Conservation (phyloP, 2,329 filamentous ascomycete genomes). For the Chalaropsis ovoidea region DNA sequence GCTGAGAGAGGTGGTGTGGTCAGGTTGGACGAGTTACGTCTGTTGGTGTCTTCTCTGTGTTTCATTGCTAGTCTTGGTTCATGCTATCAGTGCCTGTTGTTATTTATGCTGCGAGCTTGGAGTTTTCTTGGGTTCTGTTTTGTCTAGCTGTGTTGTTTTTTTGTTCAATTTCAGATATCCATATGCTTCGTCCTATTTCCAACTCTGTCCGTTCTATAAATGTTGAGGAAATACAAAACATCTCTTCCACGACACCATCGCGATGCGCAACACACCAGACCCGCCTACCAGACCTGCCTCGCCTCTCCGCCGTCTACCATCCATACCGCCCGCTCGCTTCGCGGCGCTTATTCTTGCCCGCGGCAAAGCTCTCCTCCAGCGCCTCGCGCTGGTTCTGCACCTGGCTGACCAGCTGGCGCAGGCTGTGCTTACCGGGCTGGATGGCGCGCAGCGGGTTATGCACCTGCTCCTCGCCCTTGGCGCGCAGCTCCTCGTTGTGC, state of each 20-base stretch:
- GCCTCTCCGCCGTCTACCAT: conserved; percentile 42
- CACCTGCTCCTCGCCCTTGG: conserved; percentile 56
- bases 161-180: conserved; percentile 22
- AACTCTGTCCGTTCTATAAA: not conserved
- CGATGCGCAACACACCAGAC: not conserved
- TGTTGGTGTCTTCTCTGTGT: not conserved
- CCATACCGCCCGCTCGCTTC: conserved; percentile 79
- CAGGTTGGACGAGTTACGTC: not conserved
- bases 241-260: not conserved
- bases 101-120: conserved; percentile 18
- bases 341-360: conserved; percentile 65
- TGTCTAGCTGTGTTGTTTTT: conserved; percentile 10
- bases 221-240: not conserved
- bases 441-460: conserved; percentile 76
- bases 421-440: conserved; percentile 70
- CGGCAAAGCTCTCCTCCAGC: conserved; percentile 82
- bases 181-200: conserved; percentile 2
- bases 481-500: conserved; percentile 67
- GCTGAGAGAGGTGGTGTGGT: not conserved
- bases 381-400: conserved; percentile 75
- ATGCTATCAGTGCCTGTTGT: conserved; percentile 18
- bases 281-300: no score
- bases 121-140: conserved; percentile 1
- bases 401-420: conserved; percentile 77
- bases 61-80: conserved; percentile 16